Conservation (phyloP, 2,329 filamentous ascomycete genomes). For the Phaeomoniella chlamydospora region DNA sequence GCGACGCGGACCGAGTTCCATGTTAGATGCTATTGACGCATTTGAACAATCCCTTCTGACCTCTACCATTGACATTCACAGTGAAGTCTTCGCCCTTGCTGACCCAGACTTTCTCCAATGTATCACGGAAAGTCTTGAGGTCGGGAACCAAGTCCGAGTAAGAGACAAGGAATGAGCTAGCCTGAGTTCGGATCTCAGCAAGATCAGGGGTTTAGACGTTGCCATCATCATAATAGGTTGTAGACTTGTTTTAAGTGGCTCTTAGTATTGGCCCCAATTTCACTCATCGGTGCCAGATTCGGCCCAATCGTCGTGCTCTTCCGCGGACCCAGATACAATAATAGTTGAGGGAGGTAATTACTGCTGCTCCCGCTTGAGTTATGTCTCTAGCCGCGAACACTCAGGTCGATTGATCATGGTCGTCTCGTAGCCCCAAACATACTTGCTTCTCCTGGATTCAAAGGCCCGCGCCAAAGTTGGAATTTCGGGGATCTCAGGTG, state of each 20-base stretch:
- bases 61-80: slow-evolving; percentile 42
- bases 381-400: slow-evolving; percentile 47
- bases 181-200: slow-evolving; percentile 33
- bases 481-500: slow-evolving; percentile 37
- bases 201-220: slow-evolving; percentile 30
- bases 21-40: slow-evolving; percentile 43
- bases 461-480: slow-evolving; percentile 39
- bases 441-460: slow-evolving; percentile 37
- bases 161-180: slow-evolving; percentile 38
- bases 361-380: slow-evolving; percentile 47
- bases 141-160: slow-evolving; percentile 41
- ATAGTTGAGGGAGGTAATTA: slow-evolving; percentile 44
- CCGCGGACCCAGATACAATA: slow-evolving; percentile 51
- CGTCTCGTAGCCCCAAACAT: slow-evolving; percentile 42
- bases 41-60: slow-evolving; percentile 38
- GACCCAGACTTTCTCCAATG: slow-evolving; percentile 34
- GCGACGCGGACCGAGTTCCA: slow-evolving; percentile 38
- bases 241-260: slow-evolving; percentile 40
- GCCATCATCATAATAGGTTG: slow-evolving; percentile 42
- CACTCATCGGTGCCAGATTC: slow-evolving; percentile 33
- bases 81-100: slow-evolving; percentile 35
- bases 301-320: slow-evolving; percentile 33
- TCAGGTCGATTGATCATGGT: slow-evolving; percentile 45
- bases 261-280: slow-evolving; percentile 38
- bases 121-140: slow-evolving; percentile 29